Conservation (phyloP, 305 asterid species). For the Rubia occidens region DNA sequence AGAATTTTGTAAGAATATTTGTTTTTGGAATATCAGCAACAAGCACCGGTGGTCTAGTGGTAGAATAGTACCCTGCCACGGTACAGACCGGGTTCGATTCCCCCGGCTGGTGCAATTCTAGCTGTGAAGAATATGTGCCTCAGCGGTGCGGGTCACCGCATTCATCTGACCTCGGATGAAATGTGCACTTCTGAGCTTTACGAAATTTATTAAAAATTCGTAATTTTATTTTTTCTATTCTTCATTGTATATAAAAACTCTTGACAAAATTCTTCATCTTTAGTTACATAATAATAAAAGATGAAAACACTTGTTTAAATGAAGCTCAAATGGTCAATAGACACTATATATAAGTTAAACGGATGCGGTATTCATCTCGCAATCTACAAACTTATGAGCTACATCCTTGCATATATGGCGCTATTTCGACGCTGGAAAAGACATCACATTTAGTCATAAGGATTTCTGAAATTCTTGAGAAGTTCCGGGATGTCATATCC, state of each 20-base stretch:
- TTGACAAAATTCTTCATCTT: too few relatives aligned
- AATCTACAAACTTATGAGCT: neutral
- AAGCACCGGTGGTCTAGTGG: conserved; percentile 51
- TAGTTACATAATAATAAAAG: neutral
- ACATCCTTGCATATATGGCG: neutral
- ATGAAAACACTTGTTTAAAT: neutral
- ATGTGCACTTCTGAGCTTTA: neutral
- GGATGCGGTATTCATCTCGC: too few relatives aligned
- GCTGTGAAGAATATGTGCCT: neutral
- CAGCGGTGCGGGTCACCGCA: neutral
- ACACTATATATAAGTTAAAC: too few relatives aligned
- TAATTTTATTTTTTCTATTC: neutral
- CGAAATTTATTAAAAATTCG: neutral
- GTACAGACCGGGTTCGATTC: conserved; percentile 49
- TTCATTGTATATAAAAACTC: too few relatives aligned
- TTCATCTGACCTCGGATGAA: neutral
- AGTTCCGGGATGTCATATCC: conserved; percentile 88
- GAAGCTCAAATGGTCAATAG: neutral
- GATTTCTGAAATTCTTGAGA: conserved; percentile 77
- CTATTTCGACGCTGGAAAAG: neutral
- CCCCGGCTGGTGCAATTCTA: conserved; percentile 27
- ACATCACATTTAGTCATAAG: conserved; percentile 40
- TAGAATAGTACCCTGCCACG: conserved; percentile 49
- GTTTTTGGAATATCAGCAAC: neutral
- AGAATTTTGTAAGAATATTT: too few relatives aligned